Percentiles rank a stretch among this genome's conserved stretches.
Conservation (phyloP, 805 yeast genomes). For the Vanderwaltozyma yarrowii region DNA sequence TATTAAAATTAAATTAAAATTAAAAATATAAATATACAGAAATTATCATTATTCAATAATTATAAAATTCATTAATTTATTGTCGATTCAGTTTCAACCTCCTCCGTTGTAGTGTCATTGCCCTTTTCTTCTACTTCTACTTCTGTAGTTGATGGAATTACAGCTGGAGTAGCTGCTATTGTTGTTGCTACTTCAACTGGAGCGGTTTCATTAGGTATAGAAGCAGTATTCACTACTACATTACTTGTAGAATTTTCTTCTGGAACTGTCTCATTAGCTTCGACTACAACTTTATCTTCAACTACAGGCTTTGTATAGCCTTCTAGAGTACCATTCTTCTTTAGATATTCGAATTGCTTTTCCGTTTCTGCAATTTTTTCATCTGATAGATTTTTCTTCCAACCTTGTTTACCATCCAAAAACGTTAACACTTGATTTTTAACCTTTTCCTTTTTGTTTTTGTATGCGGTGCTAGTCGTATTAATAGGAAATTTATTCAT, state of each 20-base stretch:
- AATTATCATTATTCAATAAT: background rate
- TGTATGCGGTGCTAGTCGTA: conserved; percentile 22
- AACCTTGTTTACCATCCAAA: conserved; percentile 46
- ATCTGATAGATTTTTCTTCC: conserved; percentile 40
- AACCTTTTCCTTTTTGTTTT: conserved; percentile 25
- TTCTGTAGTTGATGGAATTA: background rate
- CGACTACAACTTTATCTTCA: background rate
- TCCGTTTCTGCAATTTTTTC: conserved; percentile 18
- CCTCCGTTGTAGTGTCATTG: conserved; percentile 35
- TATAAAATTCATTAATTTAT: conserved; percentile 3
- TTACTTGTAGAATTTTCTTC: too few relatives aligned
- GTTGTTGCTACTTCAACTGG: background rate
- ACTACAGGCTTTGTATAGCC: conserved; percentile 1
- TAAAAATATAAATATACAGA: background rate
- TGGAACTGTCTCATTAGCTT: too few relatives aligned
- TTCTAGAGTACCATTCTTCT: conserved; percentile 14
- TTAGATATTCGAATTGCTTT: conserved; percentile 14
- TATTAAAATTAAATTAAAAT: background rate
- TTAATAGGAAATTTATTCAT: conserved; percentile 32
- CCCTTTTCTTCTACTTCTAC: conserved; percentile 22
- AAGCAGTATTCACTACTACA: background rate
- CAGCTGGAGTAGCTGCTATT: background rate
- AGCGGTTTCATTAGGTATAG: background rate
- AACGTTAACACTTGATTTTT: conserved; percentile 29
- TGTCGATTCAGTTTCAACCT: conserved; percentile 34